Base-by-base conservation (phyloP, 495 filamentous ascomycete species). In the Hyaloscypha finlandica region DNA sequence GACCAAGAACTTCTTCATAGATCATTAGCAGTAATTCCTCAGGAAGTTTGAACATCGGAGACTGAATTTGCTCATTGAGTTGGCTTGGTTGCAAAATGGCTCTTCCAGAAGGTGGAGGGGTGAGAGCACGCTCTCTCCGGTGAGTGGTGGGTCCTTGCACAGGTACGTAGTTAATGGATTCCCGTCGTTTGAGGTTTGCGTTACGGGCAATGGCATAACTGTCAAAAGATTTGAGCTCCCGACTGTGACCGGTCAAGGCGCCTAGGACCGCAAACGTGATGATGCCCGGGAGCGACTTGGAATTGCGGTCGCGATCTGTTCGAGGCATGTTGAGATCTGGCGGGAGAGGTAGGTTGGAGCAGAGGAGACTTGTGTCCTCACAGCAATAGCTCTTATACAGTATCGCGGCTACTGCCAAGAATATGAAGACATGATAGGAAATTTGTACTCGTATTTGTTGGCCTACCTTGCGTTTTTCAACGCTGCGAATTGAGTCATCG, bases 31-130 rank as follows among this genome's bases (percentile, higher is more conserved):
- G 61, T 20, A 64, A 6, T 42, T 68, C 61, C 6, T 52, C 14
- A 4, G 67, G 61, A 20, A 68, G 53, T 20, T 45, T 64, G 37
- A 68, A 64, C 19, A 68, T 22, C 4, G 55, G 54, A 6, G 67
- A 68, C 29, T 68, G 55, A 19, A 20, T 22, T 29, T 68, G 67
- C 31, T 53, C 32, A 48, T 60, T 25, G 0, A 53, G 8, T 22
- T 58, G 37, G 14, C 20, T 19, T 35, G 39, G 25, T 8, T 52
- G 31, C 22, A 29, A 20, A n/a, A 19, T 29, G 5, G 22, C 22
- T n/a, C 45, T 42, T 33, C 59, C 29, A 31, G 12, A 60, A 14
- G 67, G 67, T 29, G 37, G 30, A 6, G 67, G 67, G 29, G 57
- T 67, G 29, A 67, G 64, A 55, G 35, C 48, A 52, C 58, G 64